phyloP scores from a whole-genome alignment of 495 filamentous ascomycete genomes.

The Aspergillus bertholletiae region DNA sequence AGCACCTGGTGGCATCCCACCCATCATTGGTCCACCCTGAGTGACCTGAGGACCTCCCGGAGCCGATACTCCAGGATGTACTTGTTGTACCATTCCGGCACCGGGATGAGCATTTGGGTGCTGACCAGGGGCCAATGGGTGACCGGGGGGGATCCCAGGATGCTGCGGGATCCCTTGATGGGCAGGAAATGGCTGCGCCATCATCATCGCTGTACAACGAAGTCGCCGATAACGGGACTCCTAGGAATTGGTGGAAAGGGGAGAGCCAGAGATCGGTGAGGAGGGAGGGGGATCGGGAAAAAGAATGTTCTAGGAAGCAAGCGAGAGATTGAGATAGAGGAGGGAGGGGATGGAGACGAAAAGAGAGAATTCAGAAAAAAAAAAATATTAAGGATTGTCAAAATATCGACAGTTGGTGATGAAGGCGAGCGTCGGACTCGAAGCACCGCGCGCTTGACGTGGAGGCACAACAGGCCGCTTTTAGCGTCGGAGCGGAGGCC shows the following conservation, averaged over 20 bases:
- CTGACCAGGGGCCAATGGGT: slow-evolving; percentile 68
- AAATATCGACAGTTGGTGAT: slow-evolving; percentile 1
- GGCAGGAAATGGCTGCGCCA: slow-evolving; percentile 66
- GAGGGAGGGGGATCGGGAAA: slow-evolving; percentile 7
- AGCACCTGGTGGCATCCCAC: slow-evolving; percentile 71
- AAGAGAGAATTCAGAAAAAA: slow-evolving; percentile 2
- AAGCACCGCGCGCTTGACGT: slow-evolving; percentile 34
- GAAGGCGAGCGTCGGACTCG: slow-evolving; percentile 22
- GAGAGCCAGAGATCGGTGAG: background rate
- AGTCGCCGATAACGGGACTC: slow-evolving; percentile 34
- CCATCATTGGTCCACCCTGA: slow-evolving; percentile 76
- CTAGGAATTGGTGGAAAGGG: slow-evolving; percentile 2
- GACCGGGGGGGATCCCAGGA: slow-evolving; percentile 68
- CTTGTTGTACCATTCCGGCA: slow-evolving; percentile 69
- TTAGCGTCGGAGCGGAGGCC: slow-evolving; percentile 42
- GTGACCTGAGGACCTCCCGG: slow-evolving; percentile 75
- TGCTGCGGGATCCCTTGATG: slow-evolving; percentile 73
- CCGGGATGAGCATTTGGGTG: slow-evolving; percentile 60
- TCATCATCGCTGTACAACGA: slow-evolving; percentile 62
- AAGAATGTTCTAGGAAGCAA: background rate
- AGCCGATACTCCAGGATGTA: slow-evolving; percentile 80
- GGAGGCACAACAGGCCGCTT: slow-evolving; percentile 36
- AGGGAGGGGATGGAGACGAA: background rate
- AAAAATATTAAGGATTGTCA: slow-evolving; percentile 4
- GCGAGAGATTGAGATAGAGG: background rate